Base-by-base conservation (phyloP, 2,329 filamentous ascomycete species). In the Xenoacremonium recifei region DNA sequence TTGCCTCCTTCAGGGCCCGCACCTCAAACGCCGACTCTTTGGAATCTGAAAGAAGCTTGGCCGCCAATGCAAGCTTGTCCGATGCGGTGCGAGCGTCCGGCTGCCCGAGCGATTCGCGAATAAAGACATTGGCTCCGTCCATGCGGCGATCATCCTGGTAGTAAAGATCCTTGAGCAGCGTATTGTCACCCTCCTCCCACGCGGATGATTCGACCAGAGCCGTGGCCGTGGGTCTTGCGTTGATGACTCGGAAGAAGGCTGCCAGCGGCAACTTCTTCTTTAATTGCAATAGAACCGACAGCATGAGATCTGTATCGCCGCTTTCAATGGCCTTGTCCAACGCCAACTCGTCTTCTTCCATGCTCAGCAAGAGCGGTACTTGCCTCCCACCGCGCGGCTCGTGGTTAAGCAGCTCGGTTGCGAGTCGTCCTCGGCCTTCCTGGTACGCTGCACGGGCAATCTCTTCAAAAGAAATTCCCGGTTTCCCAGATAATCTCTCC, bases 251-350 rank as follows among this genome's bases (percentile, higher is more conserved):
- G 75, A 99, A 97, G 73, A 99, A 99, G 23, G 81, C 85, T 1
- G 92, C 89, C 2, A 96, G 75, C 0, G 93, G 89, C 6, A 96
- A 76, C 62, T 96, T 96, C 66, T 89, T 89, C 70, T 90, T 93
- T 27, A 99, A 72, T 47, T 92, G 85, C 6, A 95, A 71, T 6
- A 99, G 76, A 5, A 99, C 93, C 59, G 85, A 91, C 55, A 89
- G 85, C n/a, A 96, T 81, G 3, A 99, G 77, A 54, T 99, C 93
- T 0, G 91, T 92, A 60, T 99, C 93, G 15, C 92, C 92, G 47
- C 89, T 95, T 63, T 96, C 90, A 45, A 97, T 89, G 9, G 93
- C 92, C 65, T 97, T 99, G 71, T 97, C 92, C 0, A 99, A 79
- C 0, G 93, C 93, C 30, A 97, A 82, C 51, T 91, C 89, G 51